phyloP scores from a whole-genome alignment of 2,329 filamentous ascomycete species.

The Aspergillus novofumigatus region DNA sequence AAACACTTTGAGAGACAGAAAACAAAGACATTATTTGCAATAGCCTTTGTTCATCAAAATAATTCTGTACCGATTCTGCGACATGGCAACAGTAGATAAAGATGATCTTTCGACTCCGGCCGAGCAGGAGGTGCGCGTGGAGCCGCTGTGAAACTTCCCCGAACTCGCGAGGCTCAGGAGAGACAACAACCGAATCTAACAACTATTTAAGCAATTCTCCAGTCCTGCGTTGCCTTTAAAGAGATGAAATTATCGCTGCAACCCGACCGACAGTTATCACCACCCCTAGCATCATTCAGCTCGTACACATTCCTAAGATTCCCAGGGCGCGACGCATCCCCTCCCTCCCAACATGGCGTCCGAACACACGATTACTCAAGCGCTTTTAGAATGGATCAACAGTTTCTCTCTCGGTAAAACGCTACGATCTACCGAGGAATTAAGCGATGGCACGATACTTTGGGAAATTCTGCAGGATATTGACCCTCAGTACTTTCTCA shows the following conservation, averaged over 20 bases:
- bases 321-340: conserved; percentile 8
- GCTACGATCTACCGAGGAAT: conserved; percentile 37
- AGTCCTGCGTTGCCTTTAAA: not conserved
- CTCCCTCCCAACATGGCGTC: conserved; percentile 36
- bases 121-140: not conserved
- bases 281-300: not conserved
- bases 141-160: conserved; percentile 4
- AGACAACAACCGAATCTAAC: not conserved
- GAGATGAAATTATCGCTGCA: conserved; percentile 3
- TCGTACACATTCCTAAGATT: conserved; percentile 21
- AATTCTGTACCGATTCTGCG: not conserved
- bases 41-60: not conserved
- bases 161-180: conserved; percentile 4
- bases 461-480: conserved; percentile 49
- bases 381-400: conserved; percentile 47
- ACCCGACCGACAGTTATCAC: not conserved
- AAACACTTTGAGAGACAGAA: not conserved
- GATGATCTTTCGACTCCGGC: not conserved
- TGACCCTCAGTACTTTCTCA: conserved; percentile 45
- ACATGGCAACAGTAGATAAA: not conserved
- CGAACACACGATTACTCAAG: conserved; percentile 43
- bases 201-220: not conserved
- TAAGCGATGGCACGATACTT: conserved; percentile 43
- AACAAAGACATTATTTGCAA: not conserved
- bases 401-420: conserved; percentile 42